Base-by-base conservation (phyloP, 1,284 basidiomycete species). In the Agaricales sp. region DNA sequence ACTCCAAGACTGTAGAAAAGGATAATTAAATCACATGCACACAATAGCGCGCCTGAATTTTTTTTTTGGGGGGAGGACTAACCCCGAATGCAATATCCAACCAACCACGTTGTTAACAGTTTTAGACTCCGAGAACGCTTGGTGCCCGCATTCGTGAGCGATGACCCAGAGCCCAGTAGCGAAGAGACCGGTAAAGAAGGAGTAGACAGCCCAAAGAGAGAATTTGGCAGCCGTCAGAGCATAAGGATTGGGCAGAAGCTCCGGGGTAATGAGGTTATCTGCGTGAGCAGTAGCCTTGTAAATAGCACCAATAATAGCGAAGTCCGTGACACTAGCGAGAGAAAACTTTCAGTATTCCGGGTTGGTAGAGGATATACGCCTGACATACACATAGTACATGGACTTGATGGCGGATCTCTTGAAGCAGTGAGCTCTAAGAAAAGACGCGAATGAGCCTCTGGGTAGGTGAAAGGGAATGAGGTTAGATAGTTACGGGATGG, bases 41-140 rank as follows among this genome's bases (percentile, higher is more conserved):
- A n/a, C n/a, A n/a, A n/a, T n/a, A n/a, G n/a, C n/a, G 62, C 62
- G 66, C 55, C 61, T 61, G 58, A 59, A 45, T n/a, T n/a, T n/a
- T n/a, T n/a, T n/a, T n/a, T n/a, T n/a, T n/a, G n/a, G n/a, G n/a
- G n/a, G n/a, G n/a, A n/a, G n/a, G n/a, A 65, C 80, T 54, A 62
- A 89, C 87, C 78, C 80, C 41, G 93, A 96, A 68, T 99, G 96
- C 35, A 98, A 74, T 53, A 97, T 64, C 89, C 92, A 97, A 24
- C 95, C 95, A 55, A 95, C 90, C 26, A 80, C 66, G 75, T 98
- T 93, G 75, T 99, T 99, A 67, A 98, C 75, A 23, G 74, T 65
- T 73, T 97, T 99, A 56, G 87, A 94, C 55, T 93, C 83, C n/a
- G 92, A 96, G 74, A 92, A 99, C 0, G 90, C 89, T 67, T 97